phyloP scores from a whole-genome alignment of 345 rosid species.

The Murraya koenigii region DNA sequence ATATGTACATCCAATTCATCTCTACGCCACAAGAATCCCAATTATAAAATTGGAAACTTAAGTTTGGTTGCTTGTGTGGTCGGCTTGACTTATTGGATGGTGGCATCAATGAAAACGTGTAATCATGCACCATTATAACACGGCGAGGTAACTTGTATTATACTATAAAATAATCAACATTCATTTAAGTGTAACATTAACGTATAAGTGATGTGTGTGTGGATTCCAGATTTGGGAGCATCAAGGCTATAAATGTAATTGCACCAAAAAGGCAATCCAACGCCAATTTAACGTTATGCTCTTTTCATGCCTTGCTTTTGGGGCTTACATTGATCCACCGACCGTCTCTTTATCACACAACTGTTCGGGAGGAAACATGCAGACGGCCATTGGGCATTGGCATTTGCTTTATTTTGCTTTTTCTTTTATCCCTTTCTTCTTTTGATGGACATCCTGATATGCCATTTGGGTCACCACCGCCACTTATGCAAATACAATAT shows the following conservation, averaged over 20 bases:
- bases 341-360: neutral
- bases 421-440: neutral
- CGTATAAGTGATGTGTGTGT: neutral
- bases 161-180: neutral
- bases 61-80: neutral
- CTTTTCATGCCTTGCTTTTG: neutral
- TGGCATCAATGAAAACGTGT: neutral
- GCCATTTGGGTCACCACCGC: neutral
- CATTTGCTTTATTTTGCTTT: conserved; percentile 14
- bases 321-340: conserved; percentile 11
- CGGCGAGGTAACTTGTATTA: neutral
- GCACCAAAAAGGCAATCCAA: neutral
- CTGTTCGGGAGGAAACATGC: neutral
- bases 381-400: neutral
- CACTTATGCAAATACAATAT: neutral
- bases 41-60: neutral
- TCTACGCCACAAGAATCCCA: neutral
- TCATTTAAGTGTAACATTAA: neutral
- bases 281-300: neutral
- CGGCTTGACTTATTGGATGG: neutral
- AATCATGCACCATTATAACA: conserved; percentile 9
- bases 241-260: conserved; percentile 12
- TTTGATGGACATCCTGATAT: conserved; percentile 3
- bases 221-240: neutral
- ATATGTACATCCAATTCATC: too few species aligned